Base-by-base conservation (phyloP, 1,284 basidiomycete species). In the Melampsora larici-populina region DNA sequence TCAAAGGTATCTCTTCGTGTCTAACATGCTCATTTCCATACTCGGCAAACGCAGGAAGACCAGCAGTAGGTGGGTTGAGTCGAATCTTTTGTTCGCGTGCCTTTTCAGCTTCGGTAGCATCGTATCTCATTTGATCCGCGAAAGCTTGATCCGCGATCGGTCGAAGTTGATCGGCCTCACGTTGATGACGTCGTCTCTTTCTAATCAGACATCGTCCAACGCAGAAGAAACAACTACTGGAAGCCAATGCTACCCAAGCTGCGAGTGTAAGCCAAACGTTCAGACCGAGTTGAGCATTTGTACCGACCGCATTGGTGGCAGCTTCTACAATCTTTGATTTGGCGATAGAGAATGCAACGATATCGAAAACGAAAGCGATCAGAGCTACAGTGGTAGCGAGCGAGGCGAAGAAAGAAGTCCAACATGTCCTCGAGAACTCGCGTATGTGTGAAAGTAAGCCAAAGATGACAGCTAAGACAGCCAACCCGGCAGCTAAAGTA, bases 201-300 rank as follows among this genome's bases (percentile, higher is more conserved):
- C 17, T 17, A 18, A 46, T n/a, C 31, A 75, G 33, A 55, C 31
- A 43, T 7, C 72, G 64, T 9, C 46, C 72, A 15, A 40, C 1
- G 21, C 29, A 66, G 51, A 66, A 75, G 51, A 55, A 29, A 33
- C 49, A 43, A 33, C 43, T 24, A 18, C 46, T 55, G 36, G 51
- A 49, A 46, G 36, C 40, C 6, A 75, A 40, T 21, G 15, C 33
- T n/a, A 75, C n/a, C 46, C 26, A 66, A 65, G 26, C 72, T 7
- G 72, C 63, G 26, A 75, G 64, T 31, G 72, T 75, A 26, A 67
- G 64, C 72, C 72, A 75, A 36, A 67, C n/a, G 18, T 62, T 63
- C 24, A 65, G 51, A 8, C 72, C 72, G 11, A 75, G 64, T 8
- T 55, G 33, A 29, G 72, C 40, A 24, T 67, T 67, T 17, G 70